Evolutionary conservation across 2,329 filamentous ascomycete genomes (phyloP), one percentile per base, ranked within the genome.

Genomic region (Fusarium sp.): DNA sequence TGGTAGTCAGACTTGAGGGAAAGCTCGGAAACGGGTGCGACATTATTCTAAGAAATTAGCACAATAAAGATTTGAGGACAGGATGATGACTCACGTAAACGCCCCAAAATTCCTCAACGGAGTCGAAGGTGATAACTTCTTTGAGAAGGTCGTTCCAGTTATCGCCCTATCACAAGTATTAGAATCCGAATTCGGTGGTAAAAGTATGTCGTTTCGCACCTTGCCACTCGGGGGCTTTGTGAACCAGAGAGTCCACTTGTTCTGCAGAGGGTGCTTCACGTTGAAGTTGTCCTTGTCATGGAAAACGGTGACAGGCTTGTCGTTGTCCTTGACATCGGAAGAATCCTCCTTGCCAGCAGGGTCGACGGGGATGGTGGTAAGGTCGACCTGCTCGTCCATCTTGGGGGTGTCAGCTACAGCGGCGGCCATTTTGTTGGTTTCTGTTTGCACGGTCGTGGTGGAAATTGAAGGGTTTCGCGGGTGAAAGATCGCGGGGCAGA

Each of bases 221-320:
- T 97, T 98, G 86, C 95, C 95, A 82, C 92, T 97, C 47, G 95
- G 93, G 60, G 96, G 95, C 90, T 98, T 98, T 79, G 95, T 98
- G 88, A 98, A 99, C 97, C 97, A 99, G 63, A 99, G 88, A 67
- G 96, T 98, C 96, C 96, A 99, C 82, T 93, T 93, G 88, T 98
- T 93, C 89, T 97, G 95, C 70, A 99, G 89, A 75, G 95, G 95
- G 83, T 99, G 96, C 89, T 98, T 99, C 84, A 99, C 96, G 79
- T 97, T 99, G 90, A 99, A 99, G 88, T 99, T 98, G 76, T 98
- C 93, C 78, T 96, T 93, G 85, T 98, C 95, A 82, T 99, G 95
- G 87, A 99, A 99, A 77, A 99, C 95, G 51, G 96, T 99, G 79
- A 97, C 88, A 57, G 93, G 87, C 81, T 95, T 91, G 73, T 86